Conservation (phyloP, 352 stramenopile species). For the Pythium insidiosum region DNA sequence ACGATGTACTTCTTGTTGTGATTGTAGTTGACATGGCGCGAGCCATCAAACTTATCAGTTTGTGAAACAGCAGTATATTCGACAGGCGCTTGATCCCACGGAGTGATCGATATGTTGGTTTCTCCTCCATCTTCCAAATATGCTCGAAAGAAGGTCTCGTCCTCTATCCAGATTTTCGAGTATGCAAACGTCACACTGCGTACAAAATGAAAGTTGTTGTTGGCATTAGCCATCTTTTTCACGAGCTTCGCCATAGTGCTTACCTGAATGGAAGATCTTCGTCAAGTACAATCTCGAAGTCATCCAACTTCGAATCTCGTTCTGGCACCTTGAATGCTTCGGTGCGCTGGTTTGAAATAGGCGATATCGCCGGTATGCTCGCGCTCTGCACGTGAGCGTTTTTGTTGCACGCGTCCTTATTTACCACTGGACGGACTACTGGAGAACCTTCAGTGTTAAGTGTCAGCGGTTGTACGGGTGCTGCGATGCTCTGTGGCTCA, state of each 20-base stretch:
- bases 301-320: slow-evolving; percentile 38
- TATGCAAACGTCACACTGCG: slow-evolving; percentile 56
- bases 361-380: no score
- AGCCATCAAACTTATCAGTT: slow-evolving; percentile 53
- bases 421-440: no score
- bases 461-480: not conserved
- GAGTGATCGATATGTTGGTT: slow-evolving; percentile 45
- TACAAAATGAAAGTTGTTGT: not conserved
- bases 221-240: no score
- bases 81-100: slow-evolving; percentile 33
- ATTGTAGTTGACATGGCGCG: slow-evolving; percentile 43
- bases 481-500: not conserved
- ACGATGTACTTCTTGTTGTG: slow-evolving; percentile 90
- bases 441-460: no score
- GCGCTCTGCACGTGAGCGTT: no score
- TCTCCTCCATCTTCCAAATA: slow-evolving; percentile 41
- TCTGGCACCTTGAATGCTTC: slow-evolving; percentile 23
- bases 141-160: slow-evolving; percentile 28
- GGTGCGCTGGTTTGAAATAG: not conserved
- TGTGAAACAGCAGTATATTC: slow-evolving; percentile 49
- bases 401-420: slow-evolving; percentile 3
- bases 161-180: slow-evolving; percentile 55
- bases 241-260: no score
- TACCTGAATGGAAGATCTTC: slow-evolving; percentile 69
- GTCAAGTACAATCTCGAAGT: slow-evolving; percentile 71